phyloP scores from a whole-genome alignment of 768 basidiomycete genomes.

The Calocybe gangraenosa region DNA sequence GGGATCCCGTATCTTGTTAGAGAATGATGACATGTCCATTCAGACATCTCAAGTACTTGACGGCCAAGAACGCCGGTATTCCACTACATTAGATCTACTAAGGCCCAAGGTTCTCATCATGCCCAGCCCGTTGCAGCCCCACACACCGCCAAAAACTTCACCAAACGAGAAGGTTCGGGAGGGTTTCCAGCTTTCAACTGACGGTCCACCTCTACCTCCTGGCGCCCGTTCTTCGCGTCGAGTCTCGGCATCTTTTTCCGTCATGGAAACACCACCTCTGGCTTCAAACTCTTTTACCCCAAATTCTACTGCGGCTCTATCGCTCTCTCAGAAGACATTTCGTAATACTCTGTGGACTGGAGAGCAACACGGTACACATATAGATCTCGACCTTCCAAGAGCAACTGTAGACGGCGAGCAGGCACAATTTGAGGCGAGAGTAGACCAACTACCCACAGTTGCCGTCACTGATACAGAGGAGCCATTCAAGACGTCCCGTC shows the following conservation, averaged over 20 bases:
- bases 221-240: slow-evolving; percentile 60
- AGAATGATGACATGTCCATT: slow-evolving; percentile 45
- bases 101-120: slow-evolving; percentile 92
- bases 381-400: slow-evolving; percentile 58
- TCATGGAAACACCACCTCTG: slow-evolving; percentile 32
- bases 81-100: slow-evolving; percentile 73
- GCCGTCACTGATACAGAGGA: slow-evolving; percentile 21
- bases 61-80: slow-evolving; percentile 54
- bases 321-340: slow-evolving; percentile 82
- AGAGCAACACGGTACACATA: slow-evolving; percentile 60
- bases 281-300: slow-evolving; percentile 72
- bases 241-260: slow-evolving; percentile 34
- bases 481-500: slow-evolving; percentile 39
- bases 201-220: slow-evolving; percentile 76
- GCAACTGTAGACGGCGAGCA: slow-evolving; percentile 80
- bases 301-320: slow-evolving; percentile 69
- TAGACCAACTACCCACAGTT: slow-evolving; percentile 28
- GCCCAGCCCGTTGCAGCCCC: slow-evolving; percentile 79
- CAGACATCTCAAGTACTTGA: slow-evolving; percentile 34
- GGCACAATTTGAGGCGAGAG: slow-evolving; percentile 43
- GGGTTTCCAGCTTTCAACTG: slow-evolving; percentile 60
- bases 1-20: slow-evolving; percentile 59
- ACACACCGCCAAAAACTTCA: slow-evolving; percentile 29
- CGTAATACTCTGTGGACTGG: slow-evolving; percentile 73
- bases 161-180: slow-evolving; percentile 35